Evolutionary conservation across 257 asterid species (phyloP).

Genomic region (Scutellaria baicalensis): DNA sequence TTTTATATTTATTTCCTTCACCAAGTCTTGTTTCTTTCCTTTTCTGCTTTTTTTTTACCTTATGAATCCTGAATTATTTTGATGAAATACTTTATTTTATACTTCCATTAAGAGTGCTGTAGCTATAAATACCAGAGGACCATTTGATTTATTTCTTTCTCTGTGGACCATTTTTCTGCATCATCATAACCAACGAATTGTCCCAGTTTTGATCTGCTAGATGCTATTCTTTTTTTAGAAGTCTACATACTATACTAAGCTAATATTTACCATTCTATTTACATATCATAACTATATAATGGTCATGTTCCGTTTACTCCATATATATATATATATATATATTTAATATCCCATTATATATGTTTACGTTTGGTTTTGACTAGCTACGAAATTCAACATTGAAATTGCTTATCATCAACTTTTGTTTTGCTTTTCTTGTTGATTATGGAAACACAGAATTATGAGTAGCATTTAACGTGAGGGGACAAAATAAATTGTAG

Average conservation of each 20-base stretch:
- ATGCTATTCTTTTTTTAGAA: neutral
- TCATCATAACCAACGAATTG: conserved; percentile 16
- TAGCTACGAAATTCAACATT: too few relatives aligned
- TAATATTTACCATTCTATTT: too few relatives aligned
- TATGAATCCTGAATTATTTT: conserved; percentile 1
- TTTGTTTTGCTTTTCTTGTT: neutral
- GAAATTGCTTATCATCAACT: too few relatives aligned
- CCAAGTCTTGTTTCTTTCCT: neutral
- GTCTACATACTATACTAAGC: too few relatives aligned
- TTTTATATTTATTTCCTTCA: neutral
- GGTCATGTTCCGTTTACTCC: too few relatives aligned
- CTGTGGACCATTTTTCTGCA: conserved; percentile 20
- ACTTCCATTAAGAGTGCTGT: conserved; percentile 13
- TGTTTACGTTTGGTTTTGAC: too few relatives aligned
- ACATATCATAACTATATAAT: too few relatives aligned
- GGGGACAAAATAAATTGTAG: conserved; percentile 18
- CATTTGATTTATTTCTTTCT: neutral
- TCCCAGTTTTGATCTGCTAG: neutral
- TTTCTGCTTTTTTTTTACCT: neutral
- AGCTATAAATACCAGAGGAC: conserved; percentile 14
- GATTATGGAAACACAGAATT: conserved; percentile 2
- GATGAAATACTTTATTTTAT: conserved; percentile 13
- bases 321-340: too few relatives aligned
- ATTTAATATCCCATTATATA: too few relatives aligned
- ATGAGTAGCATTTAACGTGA: conserved; percentile 20